A percentile compares a stretch with the other conserved stretches of the same genome.
Conservation (phyloP, 1,284 basidiomycete genomes). For the Mycosarcoma maydis region DNA sequence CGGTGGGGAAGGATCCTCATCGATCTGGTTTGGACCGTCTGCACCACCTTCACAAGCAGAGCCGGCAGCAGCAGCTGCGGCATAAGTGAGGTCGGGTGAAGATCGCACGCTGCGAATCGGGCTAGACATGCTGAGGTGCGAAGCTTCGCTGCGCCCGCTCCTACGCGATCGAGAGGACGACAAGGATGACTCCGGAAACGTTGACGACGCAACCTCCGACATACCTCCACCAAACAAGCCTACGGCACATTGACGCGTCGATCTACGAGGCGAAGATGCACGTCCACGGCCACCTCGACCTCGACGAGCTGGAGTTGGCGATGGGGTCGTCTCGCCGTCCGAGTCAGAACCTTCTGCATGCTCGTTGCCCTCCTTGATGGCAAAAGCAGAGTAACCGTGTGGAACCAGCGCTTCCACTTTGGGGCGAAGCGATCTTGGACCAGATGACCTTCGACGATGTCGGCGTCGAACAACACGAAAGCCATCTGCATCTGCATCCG, state of each 20-base stretch:
- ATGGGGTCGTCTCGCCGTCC: constrained; percentile 27
- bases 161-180: constrained; percentile 11
- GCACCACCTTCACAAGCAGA: constrained; percentile 2
- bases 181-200: neutral
- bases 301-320: constrained; percentile 8
- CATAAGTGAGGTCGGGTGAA: constrained; percentile 46
- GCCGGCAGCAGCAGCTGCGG: constrained; percentile 20
- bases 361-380: constrained; percentile 21
- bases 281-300: constrained; percentile 15
- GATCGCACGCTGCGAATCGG: constrained; percentile 46
- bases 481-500: constrained; percentile 35
- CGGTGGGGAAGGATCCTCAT: constrained; percentile 21
- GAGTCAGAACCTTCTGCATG: constrained; percentile 17
- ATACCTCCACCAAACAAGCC: constrained; percentile 49
- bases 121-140: constrained; percentile 17
- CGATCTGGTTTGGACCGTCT: constrained; percentile 1
- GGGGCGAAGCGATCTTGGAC: constrained; percentile 42
- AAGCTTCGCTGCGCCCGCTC: constrained; percentile 12
- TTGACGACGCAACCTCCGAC: constrained; percentile 2
- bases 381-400: constrained; percentile 45
- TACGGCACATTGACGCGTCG: constrained; percentile 51
- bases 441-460: constrained; percentile 27
- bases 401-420: constrained; percentile 57
- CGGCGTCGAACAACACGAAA: constrained; percentile 42
- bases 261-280: constrained; percentile 33